A percentile compares a stretch with the other conserved stretches of the same genome.
phyloP scores from a whole-genome alignment of 345 rosid genomes.

The Chamaenerion angustifolium region DNA sequence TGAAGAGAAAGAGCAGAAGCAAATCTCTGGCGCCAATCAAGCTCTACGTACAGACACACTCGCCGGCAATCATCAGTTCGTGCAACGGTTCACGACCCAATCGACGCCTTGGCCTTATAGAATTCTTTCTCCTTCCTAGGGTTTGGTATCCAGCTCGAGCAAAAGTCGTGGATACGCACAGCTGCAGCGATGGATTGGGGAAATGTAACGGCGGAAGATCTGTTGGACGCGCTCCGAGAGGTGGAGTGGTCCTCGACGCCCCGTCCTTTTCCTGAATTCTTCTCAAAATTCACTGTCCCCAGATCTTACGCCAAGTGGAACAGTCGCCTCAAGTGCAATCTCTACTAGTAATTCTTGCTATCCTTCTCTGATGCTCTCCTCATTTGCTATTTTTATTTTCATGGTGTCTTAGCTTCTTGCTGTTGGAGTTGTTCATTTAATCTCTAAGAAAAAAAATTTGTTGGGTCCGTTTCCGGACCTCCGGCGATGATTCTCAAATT shows the following conservation, averaged over 20 bases:
- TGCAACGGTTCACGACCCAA: background rate
- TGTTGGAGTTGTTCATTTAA: too few relatives aligned
- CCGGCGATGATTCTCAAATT: too few relatives aligned
- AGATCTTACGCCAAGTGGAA: conserved; percentile 74
- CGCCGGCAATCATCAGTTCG: too few relatives aligned
- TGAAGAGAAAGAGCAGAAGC: too few relatives aligned
- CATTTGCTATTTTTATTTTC: background rate
- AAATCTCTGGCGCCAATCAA: too few relatives aligned
- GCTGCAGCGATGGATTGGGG: conserved; percentile 82
- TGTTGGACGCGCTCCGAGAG: conserved; percentile 90
- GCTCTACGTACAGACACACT: too few relatives aligned
- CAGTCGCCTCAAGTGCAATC: conserved; percentile 98
- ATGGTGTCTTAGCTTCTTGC: too few relatives aligned
- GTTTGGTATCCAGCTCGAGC: background rate
- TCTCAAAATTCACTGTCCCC: conserved; percentile 81
- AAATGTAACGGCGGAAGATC: conserved; percentile 82
- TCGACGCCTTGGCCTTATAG: conserved; percentile 1
- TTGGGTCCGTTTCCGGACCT: too few relatives aligned
- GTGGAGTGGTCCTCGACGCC: conserved; percentile 99
- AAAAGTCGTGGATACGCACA: background rate
- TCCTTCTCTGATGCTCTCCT: background rate
- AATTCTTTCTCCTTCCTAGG: background rate
- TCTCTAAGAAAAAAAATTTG: too few relatives aligned
- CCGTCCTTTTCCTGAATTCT: conserved; percentile 79
- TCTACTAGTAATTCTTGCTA: conserved; percentile 62